Evolutionary conservation across 2,329 filamentous ascomycete genomes (phyloP), one percentile per base, ranked within the genome.

Genomic region (Fusarium subtropicale): DNA sequence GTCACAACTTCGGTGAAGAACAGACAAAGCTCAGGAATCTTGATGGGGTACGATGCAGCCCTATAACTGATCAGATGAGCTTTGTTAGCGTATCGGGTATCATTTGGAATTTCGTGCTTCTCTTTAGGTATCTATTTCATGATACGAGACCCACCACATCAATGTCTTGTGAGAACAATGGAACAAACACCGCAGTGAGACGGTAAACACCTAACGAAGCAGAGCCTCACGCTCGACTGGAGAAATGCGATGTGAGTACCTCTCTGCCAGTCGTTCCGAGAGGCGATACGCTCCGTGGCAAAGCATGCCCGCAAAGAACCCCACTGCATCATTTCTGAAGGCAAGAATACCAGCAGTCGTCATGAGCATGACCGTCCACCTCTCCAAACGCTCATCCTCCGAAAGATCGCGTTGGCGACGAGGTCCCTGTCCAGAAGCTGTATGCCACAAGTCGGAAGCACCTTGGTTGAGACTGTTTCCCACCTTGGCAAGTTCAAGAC

Each of bases 301-400:
- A 5, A 92, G 77, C 84, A 97, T 87, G 0, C 95, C 95, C 0
- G 91, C 92, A 16, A 92, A 64, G 74, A 97, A 97, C 0, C 95
- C 95, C 8, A 97, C 87, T 0, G 91, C 94, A 79, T 97, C 94
- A 75, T 97, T 98, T 78, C 89, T 91, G 74, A 97, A 97, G 0
- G 93, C 93, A 51, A 98, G 79, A 56, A 97, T 86, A 4, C 91
- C 87, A 0, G 92, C 94, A 11, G 93, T 89, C 0, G 95, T 98
- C 66, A 94, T 90, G 61, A 97, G 85, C 94, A 97, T 97, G 1
- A 97, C 90, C 24, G 89, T 92, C 92, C 93, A 97, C 60, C 94
- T 85, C 77, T 93, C 88, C 58, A 86, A 86, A 46, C 89, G 86
- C 79, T 96, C 92, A 53, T 87, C 82, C 18, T 93, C 90, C 2